phyloP scores from a whole-genome alignment of 129 eudicot genomes.

The Calendula officinalis region DNA sequence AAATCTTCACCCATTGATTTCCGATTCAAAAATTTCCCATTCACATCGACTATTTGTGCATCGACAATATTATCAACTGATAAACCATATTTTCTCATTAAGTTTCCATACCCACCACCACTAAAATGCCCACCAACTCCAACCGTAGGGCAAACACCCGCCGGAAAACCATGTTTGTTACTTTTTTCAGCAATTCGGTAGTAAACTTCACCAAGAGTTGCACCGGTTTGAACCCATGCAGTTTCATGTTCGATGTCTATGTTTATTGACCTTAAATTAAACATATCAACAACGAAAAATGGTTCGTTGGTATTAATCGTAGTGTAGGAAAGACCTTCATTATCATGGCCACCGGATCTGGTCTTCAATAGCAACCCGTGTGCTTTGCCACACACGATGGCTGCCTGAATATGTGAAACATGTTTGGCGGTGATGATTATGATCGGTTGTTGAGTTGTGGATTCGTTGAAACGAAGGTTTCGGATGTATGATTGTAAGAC shows the following conservation, averaged over 20 bases:
- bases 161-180: slow-evolving; percentile 38
- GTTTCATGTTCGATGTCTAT: slow-evolving; percentile 24
- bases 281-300: slow-evolving; percentile 42
- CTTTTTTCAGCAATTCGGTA: slow-evolving; percentile 36
- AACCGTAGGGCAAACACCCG: slow-evolving; percentile 48
- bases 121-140: slow-evolving; percentile 56
- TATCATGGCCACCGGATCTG: slow-evolving; percentile 54
- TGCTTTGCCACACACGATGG: slow-evolving; percentile 26
- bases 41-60: slow-evolving; percentile 30
- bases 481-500: slow-evolving; percentile 32
- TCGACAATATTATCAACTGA: slow-evolving; percentile 46
- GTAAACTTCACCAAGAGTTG: slow-evolving; percentile 45
- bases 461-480: slow-evolving; percentile 37
- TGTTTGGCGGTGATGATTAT: slow-evolving; percentile 36
- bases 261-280: slow-evolving; percentile 24
- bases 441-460: slow-evolving; percentile 37
- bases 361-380: slow-evolving; percentile 30
- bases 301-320: slow-evolving; percentile 27
- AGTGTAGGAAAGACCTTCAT: slow-evolving; percentile 45
- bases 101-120: slow-evolving; percentile 50
- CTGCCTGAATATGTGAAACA: slow-evolving; percentile 38
- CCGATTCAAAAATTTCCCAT: slow-evolving; percentile 29
- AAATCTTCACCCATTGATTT: slow-evolving; percentile 51
- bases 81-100: slow-evolving; percentile 47
- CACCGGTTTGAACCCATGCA: slow-evolving; percentile 51